Base-by-base conservation (phyloP, 345 rosid species). In the Lagerstroemia speciosa region DNA sequence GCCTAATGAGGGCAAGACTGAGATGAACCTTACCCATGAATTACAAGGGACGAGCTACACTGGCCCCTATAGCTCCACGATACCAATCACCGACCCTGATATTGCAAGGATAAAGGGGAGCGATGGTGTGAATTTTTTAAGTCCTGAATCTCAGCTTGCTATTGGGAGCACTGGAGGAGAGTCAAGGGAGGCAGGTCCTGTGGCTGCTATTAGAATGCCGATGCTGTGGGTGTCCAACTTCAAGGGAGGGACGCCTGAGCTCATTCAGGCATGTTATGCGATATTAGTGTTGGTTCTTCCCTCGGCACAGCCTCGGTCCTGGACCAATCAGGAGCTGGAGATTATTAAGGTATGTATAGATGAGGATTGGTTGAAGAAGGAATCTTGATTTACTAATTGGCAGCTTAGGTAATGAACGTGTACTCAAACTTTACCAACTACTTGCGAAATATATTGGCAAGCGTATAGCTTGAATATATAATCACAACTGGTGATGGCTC, bases 201-300 rank as follows among this genome's bases (percentile, higher is more conserved):
- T 89, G 63, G 96, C 96, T 69, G 97, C 96, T 19, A 94, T 94
- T 63, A 74, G 97, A 67, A 88, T 94, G 99, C 99, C 99, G 40
- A 91, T 94, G 93, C 96, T 94, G 71, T 86, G 76, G 37, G 95
- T 84, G 69, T 84, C 85, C 36, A 87, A 91, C 82, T 91, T 87
- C 66, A 91, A 89, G 74, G 93, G 93, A 20, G 97, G 98, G 55
- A 90, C 98, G 15, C 97, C 97, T 0, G 98, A 93, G 72, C 79
- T 78, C 20, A 71, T 80, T 20, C 84, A 78, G 77, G 82, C 90
- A 15, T 85, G 87, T 75, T 94, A 89, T 71, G 95, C 97, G 2
- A 80, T 94, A 46, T 76, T 94, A 69, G 99, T 91, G 1, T 80
- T 92, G 69, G 93, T 94, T 67, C 89, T 94, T 68, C 96, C 98